Evolutionary conservation across 192 early-diverging fungal genomes (phyloP).

Genomic region (Coemansia sp.): DNA sequence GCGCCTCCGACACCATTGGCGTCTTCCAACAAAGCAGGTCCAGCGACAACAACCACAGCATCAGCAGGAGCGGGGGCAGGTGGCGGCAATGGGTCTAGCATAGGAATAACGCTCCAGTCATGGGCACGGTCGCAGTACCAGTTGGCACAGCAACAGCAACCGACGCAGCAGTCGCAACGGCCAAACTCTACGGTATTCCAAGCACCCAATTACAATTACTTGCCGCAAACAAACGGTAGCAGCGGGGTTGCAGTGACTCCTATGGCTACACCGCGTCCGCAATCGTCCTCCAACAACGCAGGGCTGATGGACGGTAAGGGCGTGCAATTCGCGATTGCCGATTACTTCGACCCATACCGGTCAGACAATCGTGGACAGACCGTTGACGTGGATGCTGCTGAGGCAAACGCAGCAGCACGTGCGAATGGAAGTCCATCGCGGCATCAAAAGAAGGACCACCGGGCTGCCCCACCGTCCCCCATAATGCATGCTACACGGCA

Average conservation of each 20-base stretch:
- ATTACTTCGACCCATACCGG: constrained; percentile 53
- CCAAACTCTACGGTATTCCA: constrained; percentile 23
- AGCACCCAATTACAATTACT: constrained; percentile 39
- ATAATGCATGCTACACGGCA: constrained; percentile 49
- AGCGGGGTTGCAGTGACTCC: neutral
- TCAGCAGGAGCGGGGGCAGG: constrained; percentile 1
- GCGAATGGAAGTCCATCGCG: constrained; percentile 4
- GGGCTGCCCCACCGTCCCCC: constrained; percentile 35
- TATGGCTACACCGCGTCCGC: constrained; percentile 11
- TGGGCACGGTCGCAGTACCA: constrained; percentile 50
- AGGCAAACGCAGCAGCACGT: constrained; percentile 7
- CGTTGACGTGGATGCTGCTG: constrained; percentile 21
- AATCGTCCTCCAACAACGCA: constrained; percentile 10
- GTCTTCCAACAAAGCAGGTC: neutral
- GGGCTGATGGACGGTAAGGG: neutral
- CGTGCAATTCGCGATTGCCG: constrained; percentile 31
- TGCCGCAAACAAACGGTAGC: neutral
- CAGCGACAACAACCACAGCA: constrained; percentile 8
- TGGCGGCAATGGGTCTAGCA: neutral
- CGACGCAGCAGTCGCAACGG: constrained; percentile 12
- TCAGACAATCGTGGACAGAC: constrained; percentile 33
- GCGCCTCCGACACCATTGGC: neutral
- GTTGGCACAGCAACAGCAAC: constrained; percentile 8
- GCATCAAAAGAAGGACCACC: neutral
- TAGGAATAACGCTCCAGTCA: constrained; percentile 42